These are phyloP conservation scores for Glebionis coronaria DNA, from an alignment of 129 eudicot genomes.

Conservation along the genomic window DNA sequence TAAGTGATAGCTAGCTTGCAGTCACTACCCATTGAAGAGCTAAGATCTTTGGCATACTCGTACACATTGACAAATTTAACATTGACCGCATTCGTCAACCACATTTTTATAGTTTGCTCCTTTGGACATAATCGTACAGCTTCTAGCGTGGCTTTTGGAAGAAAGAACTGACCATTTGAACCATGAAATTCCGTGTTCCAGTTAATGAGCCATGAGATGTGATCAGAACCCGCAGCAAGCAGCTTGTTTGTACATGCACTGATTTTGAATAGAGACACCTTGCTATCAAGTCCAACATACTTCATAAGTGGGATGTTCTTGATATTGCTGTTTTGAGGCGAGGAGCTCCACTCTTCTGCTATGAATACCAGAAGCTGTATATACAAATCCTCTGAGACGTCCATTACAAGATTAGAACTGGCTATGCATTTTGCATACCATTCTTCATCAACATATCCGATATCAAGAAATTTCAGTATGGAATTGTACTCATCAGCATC, in stretches of 20 bases:
- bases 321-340: slow-evolving; percentile 27
- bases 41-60: not conserved
- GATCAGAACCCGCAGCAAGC: slow-evolving; percentile 13
- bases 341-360: slow-evolving; percentile 37
- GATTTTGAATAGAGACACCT: too few relatives aligned
- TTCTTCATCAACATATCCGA: slow-evolving; percentile 31
- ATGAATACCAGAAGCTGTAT: slow-evolving; percentile 41
- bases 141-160: slow-evolving; percentile 35
- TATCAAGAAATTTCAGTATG: slow-evolving; percentile 35
- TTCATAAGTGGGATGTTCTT: slow-evolving; percentile 36
- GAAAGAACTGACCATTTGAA: slow-evolving; percentile 12
- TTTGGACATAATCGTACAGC: not conserved
- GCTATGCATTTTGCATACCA: slow-evolving; percentile 57
- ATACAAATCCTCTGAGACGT: slow-evolving; percentile 38
- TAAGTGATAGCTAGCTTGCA: not conserved
- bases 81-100: not conserved
- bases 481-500: slow-evolving; percentile 28
- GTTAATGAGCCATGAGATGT: slow-evolving; percentile 44
- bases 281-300: slow-evolving; percentile 30
- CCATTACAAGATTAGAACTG: too few relatives aligned
- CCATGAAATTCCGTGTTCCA: slow-evolving; percentile 37
- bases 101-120: not conserved
- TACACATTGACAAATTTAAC: not conserved
- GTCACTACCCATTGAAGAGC: not conserved
- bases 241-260: slow-evolving; percentile 21